These are phyloP conservation scores for Apiosordaria backusii DNA, from an alignment of 495 filamentous ascomycete genomes.

Conservation along the genomic window DNA sequence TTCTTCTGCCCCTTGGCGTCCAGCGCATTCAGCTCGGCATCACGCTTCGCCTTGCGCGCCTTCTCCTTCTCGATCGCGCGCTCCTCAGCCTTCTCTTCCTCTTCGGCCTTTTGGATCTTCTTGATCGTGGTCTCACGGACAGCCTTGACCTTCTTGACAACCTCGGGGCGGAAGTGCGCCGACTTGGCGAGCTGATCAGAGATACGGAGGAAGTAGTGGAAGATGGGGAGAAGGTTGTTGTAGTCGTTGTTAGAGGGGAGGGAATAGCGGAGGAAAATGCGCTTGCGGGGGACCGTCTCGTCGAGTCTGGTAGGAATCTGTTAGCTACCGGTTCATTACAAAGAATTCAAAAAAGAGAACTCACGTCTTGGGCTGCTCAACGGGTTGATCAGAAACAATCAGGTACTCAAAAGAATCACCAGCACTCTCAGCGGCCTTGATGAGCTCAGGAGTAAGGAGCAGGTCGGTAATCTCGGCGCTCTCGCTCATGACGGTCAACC, in stretches of 20 bases:
- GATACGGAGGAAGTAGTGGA: constrained; percentile 78
- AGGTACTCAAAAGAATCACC: constrained; percentile 83
- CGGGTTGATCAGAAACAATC: constrained; percentile 85
- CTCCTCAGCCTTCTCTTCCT: constrained; percentile 95
- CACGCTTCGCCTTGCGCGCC: constrained; percentile 89
- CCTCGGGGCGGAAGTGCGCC: constrained; percentile 86
- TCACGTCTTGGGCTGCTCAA: constrained; percentile 86
- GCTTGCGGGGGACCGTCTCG: constrained; percentile 81
- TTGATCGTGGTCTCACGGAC: constrained; percentile 78
- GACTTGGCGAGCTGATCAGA: constrained; percentile 70
- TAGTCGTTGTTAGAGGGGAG: constrained; percentile 67
- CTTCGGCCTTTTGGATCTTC: constrained; percentile 73
- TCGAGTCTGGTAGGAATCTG: constrained; percentile 60
- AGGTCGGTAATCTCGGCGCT: constrained; percentile 91
- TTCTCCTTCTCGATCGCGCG: constrained; percentile 71
- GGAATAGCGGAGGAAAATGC: constrained; percentile 69
- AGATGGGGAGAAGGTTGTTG: constrained; percentile 65
- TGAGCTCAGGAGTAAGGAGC: constrained; percentile 77
- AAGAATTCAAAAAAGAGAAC: constrained; percentile 22
- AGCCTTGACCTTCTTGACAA: constrained; percentile 73
- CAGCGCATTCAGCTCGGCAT: constrained; percentile 73
- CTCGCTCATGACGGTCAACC: constrained; percentile 95
- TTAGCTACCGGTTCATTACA: not conserved
- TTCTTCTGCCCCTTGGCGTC: constrained; percentile 93
- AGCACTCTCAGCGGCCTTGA: constrained; percentile 73